Conservation (phyloP, 306 rosid genomes). For the Erythrophleum fordii region DNA sequence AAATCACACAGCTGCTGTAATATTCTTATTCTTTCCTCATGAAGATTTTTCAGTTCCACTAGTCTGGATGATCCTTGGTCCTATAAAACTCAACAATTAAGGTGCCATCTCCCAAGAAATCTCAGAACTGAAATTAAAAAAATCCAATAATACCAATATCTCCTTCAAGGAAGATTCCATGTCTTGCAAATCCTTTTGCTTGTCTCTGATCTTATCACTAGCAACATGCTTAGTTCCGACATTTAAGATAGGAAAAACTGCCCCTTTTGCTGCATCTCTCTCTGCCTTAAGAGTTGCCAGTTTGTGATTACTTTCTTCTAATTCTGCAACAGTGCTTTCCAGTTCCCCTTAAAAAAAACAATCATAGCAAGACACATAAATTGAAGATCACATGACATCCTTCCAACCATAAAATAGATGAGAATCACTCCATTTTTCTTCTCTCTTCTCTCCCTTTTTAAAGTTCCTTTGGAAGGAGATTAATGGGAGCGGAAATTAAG, state of each 20-base stretch:
- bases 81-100: constrained; percentile 54
- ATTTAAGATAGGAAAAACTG: constrained; percentile 69
- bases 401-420: constrained; percentile 28
- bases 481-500: no score
- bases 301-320: constrained; percentile 74
- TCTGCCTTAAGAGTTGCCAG: constrained; percentile 70
- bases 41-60: constrained; percentile 69
- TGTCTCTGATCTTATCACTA: constrained; percentile 72
- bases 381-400: constrained; percentile 14
- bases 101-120: constrained; percentile 15
- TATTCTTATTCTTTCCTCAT: constrained; percentile 79
- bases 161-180: constrained; percentile 86
- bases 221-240: constrained; percentile 62
- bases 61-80: constrained; percentile 70
- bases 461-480: no score
- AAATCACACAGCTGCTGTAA: constrained; percentile 73
- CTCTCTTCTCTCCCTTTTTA: not conserved
- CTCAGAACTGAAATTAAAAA: constrained; percentile 8
- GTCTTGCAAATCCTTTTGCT: constrained; percentile 85
- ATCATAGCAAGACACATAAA: constrained; percentile 35
- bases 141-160: constrained; percentile 59
- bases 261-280: constrained; percentile 81
- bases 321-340: constrained; percentile 61
- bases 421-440: not conserved
- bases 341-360: constrained; percentile 80